Evolutionary conservation across 2,329 filamentous ascomycete genomes (phyloP).

Genomic region (Decorospora gaudefroyi): DNA sequence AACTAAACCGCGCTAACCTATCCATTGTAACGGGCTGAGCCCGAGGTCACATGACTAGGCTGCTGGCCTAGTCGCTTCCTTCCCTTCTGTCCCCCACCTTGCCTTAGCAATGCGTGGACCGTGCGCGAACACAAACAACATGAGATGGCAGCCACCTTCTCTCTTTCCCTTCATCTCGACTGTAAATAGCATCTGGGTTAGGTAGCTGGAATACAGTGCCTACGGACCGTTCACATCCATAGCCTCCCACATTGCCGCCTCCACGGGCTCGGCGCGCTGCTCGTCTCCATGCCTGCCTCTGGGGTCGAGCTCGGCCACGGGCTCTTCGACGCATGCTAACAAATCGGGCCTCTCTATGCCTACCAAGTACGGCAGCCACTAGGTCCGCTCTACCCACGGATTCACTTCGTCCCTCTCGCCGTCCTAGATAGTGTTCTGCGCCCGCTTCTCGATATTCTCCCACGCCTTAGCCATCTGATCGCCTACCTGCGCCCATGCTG

Average conservation of each 20-base stretch:
- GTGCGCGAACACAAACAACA: too few relatives aligned
- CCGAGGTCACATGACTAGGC: too few relatives aligned
- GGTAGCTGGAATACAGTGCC: too few relatives aligned
- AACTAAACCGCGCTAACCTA: constrained; percentile 16
- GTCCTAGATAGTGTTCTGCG: constrained; percentile 15
- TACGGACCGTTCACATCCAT: too few relatives aligned
- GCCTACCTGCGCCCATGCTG: constrained; percentile 11
- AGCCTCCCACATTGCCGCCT: constrained; percentile 17
- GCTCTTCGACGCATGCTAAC: constrained; percentile 17
- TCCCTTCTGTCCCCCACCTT: too few relatives aligned
- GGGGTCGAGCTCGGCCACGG: constrained; percentile 3
- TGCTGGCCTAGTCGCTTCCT: too few relatives aligned
- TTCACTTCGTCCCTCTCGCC: constrained; percentile 11
- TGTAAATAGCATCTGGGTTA: too few relatives aligned
- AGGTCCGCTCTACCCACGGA: constrained; percentile 19
- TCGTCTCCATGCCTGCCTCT: constrained; percentile 11
- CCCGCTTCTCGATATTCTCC: constrained; percentile 12
- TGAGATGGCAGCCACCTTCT: too few relatives aligned
- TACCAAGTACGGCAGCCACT: constrained; percentile 22
- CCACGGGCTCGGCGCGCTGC: constrained; percentile 9
- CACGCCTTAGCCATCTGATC: constrained; percentile 13
- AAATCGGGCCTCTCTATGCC: constrained; percentile 20
- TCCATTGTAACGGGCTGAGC: too few relatives aligned
- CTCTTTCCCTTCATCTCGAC: too few relatives aligned
- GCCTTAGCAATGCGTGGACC: too few relatives aligned